These are phyloP conservation scores for Talaromyces sp. DNA, from an alignment of 2,329 filamentous ascomycete genomes.

Conservation along the genomic window DNA sequence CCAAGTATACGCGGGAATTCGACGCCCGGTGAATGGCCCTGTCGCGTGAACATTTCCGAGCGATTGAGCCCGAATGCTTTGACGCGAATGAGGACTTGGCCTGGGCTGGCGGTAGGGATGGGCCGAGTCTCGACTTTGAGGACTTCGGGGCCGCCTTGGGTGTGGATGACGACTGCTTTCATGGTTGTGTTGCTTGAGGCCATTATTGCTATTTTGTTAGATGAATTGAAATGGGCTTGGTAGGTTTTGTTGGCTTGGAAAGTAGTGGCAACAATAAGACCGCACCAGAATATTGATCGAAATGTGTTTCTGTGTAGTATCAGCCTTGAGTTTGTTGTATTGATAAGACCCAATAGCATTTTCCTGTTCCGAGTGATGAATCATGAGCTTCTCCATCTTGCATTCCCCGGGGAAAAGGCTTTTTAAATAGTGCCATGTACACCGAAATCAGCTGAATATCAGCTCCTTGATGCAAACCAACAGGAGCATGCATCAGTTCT, in stretches of 20 bases:
- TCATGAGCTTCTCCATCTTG: neutral
- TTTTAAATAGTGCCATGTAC: neutral
- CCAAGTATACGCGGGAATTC: constrained; percentile 46
- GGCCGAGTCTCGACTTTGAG: constrained; percentile 40
- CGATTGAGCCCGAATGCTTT: constrained; percentile 49
- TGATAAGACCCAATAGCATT: neutral
- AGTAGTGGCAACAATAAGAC: neutral
- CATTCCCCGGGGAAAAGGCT: neutral
- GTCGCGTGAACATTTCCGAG: constrained; percentile 47
- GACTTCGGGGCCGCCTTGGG: constrained; percentile 38
- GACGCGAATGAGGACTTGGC: constrained; percentile 43
- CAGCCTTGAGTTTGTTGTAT: neutral
- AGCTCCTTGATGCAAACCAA: neutral
- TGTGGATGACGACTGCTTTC: constrained; percentile 45
- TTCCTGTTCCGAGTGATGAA: neutral
- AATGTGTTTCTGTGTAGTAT: neutral
- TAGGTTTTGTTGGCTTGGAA: neutral
- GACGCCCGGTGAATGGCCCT: constrained; percentile 42
- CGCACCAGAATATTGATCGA: neutral
- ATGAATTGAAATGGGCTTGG: neutral
- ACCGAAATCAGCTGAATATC: neutral
- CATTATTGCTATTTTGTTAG: neutral
- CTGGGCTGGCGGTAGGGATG: constrained; percentile 37
- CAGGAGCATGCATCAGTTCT: neutral
- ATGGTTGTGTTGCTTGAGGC: constrained; percentile 30